Evolutionary conservation across 768 basidiomycete species (phyloP), one percentile per base, ranked within the genome.

Genomic region (Rickenella mellea): DNA sequence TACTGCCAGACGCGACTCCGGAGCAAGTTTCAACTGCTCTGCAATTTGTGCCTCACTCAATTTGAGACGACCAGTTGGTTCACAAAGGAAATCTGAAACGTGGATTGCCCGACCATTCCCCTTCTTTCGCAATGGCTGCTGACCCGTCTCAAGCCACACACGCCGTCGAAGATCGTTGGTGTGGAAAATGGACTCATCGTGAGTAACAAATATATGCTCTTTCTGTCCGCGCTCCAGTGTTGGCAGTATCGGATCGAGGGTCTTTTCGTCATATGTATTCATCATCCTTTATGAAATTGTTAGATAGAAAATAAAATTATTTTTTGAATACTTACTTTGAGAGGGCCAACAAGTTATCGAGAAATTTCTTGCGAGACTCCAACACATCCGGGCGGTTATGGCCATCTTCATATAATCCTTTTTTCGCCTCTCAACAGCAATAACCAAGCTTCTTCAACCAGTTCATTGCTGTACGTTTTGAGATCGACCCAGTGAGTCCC

Each of bases 41-140:
- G n/a, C 27, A 27, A 42, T 36, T 47, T 52, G 44, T 21, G 42
- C 44, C 7, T 27, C 36, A 10, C 39, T 39, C 19, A 55, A 36
- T n/a, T 21, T 24, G 8, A 55, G 46, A 3, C 42, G 38, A 0
- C 54, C 54, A 26, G 31, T 43, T 30, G 45, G 40, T 40, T 54
- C 53, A n/a, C 41, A 32, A 28, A 55, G 47, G 22, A 51, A 55
- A 35, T 46, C 52, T 2, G 50, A 55, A 19, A 54, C 39, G 44
- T 53, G 50, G 10, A 55, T 30, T 11, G 41, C 26, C 5, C 50
- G 41, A 11, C 53, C 54, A 6, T 44, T 27, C n/a, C 51, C 45
- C 40, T 55, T 66, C 38, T 60, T 60, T 11, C 43, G 53, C 15
- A 64, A 40, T 6, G 51, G 51, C 39, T 51, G 48, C 40, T 65